Percentiles rank a stretch among this genome's conserved stretches.
These are phyloP conservation scores for Massarina eburnea DNA, from an alignment of 2,329 filamentous ascomycete genomes.

Conservation along the genomic window DNA sequence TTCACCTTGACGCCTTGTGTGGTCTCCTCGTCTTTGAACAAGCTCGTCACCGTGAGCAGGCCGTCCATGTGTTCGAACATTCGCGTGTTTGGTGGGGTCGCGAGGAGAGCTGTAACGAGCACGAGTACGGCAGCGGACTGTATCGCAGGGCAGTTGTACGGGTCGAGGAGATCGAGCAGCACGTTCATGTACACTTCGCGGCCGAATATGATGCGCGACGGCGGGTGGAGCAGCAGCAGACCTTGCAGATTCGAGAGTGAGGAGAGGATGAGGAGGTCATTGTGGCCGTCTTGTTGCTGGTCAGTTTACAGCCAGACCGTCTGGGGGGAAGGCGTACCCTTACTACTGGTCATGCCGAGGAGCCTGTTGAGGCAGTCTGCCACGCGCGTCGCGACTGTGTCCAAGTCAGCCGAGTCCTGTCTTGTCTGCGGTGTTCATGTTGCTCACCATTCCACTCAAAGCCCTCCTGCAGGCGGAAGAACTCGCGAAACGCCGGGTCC, in stretches of 20 bases:
- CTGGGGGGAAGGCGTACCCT: constrained; percentile 19
- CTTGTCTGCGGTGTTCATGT: not conserved
- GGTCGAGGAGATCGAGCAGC: constrained; percentile 90
- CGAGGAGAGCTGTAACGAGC: constrained; percentile 84
- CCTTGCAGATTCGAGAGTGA: constrained; percentile 90
- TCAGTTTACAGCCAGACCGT: constrained; percentile 11
- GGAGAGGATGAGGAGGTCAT: constrained; percentile 84
- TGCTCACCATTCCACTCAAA: constrained; percentile 88
- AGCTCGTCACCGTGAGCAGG: constrained; percentile 83
- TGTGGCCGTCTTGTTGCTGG: constrained; percentile 64
- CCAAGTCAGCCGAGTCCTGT: constrained; percentile 9
- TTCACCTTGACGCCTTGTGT: constrained; percentile 89
- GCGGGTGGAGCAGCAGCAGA: constrained; percentile 82
- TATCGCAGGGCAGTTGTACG: constrained; percentile 84
- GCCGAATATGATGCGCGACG: constrained; percentile 82
- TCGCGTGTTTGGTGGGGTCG: constrained; percentile 83
- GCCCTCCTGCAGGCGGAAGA: constrained; percentile 94
- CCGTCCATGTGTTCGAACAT: constrained; percentile 92
- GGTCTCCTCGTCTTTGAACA: constrained; percentile 88
- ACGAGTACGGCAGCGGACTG: constrained; percentile 88
- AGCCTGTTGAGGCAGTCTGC: constrained; percentile 84
- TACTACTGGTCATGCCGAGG: constrained; percentile 71
- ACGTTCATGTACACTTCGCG: constrained; percentile 95
- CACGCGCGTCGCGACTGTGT: constrained; percentile 74
- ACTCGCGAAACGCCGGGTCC: constrained; percentile 90